Base-by-base conservation (phyloP, 805 yeast species). In the Jamesozyma hellenica region DNA sequence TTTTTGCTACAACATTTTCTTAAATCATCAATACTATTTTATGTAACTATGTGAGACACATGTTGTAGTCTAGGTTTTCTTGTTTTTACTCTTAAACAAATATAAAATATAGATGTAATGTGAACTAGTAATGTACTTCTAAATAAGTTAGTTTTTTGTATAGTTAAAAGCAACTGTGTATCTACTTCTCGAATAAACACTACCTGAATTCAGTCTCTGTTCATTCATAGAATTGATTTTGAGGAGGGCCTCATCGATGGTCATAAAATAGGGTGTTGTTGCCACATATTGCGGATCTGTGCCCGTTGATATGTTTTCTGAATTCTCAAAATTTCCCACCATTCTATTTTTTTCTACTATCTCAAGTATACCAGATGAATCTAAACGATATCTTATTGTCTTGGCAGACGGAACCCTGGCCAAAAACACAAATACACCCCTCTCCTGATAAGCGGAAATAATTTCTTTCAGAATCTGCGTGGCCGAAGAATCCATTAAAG, bases 401-500 rank as follows among this genome's bases (percentile, higher is more conserved):
- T 48, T 50, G 37, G 63, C 67, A 5, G 70, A 59, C 4, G 84
- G 72, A 8, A 82, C 74, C 17, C 87, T 66, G 7, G 80, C 67
- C 42, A 86, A 72, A 32, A 74, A 70, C 4, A 84, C 80, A 8
- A 62, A 58, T 7, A 82, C 75, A 2, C 67, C 67, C 35, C 80
- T 66, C 14, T 58, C 65, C n/a, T 63, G 64, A 54, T 84, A 84
- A 12, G 67, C 63, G 2, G 58, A 49, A 3, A 86, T 61, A n/a
- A 82, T 74, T 44, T 78, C 85, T 40, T 59, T 55, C 33, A 87
- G 61, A 3, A 78, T 78, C 47, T 83, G 87, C 0, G 83, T 78
- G 0, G 95, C 94, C 1, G 85, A 72, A 0, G 94, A 74, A 49
- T 86, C 96, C 40, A 86, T 70, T 4, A 70, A 71, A 3, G 82